Evolutionary conservation across 2,329 filamentous ascomycete genomes (phyloP).

Genomic region (Hypoxylon sp.): DNA sequence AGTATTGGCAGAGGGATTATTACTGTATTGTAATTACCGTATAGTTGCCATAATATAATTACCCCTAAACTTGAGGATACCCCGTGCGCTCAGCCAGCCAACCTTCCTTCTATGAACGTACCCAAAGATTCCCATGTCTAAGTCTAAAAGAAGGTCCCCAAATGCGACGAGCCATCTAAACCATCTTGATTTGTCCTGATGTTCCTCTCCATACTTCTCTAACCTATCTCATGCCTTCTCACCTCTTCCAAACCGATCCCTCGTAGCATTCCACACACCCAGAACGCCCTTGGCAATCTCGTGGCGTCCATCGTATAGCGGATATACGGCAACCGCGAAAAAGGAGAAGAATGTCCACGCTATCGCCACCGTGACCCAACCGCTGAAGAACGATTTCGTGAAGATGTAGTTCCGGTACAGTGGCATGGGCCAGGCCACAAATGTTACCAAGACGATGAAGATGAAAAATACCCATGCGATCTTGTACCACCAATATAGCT

Average conservation of each 20-base stretch:
- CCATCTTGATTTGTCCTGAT: no score
- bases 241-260: conserved; percentile 1
- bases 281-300: conserved; percentile 46
- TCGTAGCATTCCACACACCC: conserved; percentile 30
- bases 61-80: no score
- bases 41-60: no score
- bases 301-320: conserved; percentile 56
- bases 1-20: no score
- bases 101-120: no score
- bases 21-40: no score
- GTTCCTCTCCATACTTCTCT: no score
- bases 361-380: conserved; percentile 56
- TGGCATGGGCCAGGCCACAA: conserved; percentile 59
- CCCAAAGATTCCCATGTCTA: no score
- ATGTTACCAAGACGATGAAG: conserved; percentile 54
- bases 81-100: no score
- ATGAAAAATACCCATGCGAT: conserved; percentile 53
- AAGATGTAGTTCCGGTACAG: conserved; percentile 60
- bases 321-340: conserved; percentile 55
- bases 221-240: background rate
- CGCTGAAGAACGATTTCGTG: conserved; percentile 55
- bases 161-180: no score
- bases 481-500: conserved; percentile 49
- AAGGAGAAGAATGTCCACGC: conserved; percentile 59
- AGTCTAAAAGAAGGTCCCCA: no score